A percentile compares a stretch with the other conserved stretches of the same genome.
phyloP scores from a whole-genome alignment of 345 rosid genomes.

The Clarkia xantiana region DNA sequence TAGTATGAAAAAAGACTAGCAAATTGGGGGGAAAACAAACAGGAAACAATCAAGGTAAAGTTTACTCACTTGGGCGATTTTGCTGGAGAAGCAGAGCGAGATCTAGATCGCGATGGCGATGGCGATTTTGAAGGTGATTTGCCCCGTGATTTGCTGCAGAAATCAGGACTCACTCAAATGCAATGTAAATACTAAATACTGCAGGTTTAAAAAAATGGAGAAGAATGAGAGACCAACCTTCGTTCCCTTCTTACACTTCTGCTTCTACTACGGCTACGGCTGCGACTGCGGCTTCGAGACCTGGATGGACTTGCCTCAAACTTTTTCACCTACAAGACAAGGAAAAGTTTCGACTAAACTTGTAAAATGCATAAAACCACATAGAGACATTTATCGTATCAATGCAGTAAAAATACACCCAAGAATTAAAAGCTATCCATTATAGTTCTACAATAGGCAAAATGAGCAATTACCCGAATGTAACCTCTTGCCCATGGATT shows the following conservation, averaged over 20 bases:
- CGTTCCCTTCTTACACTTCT: slow-evolving; percentile 46
- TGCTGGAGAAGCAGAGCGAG: slow-evolving; percentile 61
- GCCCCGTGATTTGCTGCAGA: slow-evolving; percentile 42
- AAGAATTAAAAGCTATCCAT: too few relatives aligned
- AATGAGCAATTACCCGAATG: slow-evolving; percentile 47
- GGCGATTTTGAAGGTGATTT: slow-evolving; percentile 39
- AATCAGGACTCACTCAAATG: not conserved
- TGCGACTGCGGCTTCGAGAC: slow-evolving; percentile 48
- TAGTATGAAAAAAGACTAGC: too few relatives aligned
- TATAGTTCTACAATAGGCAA: too few relatives aligned
- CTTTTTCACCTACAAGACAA: slow-evolving; percentile 63
- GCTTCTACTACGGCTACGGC: slow-evolving; percentile 47
- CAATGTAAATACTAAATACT: too few relatives aligned
- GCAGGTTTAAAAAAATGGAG: too few relatives aligned
- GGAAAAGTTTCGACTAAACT: too few relatives aligned
- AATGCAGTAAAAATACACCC: too few relatives aligned
- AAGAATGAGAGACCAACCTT: slow-evolving; percentile 21
- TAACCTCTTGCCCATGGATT: slow-evolving; percentile 74
- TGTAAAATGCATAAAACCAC: too few relatives aligned
- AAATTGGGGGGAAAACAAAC: not conserved
- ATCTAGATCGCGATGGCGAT: slow-evolving; percentile 37
- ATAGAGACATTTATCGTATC: too few relatives aligned
- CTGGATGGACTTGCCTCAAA: slow-evolving; percentile 50
- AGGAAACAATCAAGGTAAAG: not conserved
- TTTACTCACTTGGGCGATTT: slow-evolving; percentile 35